Evolutionary conservation across 2,329 filamentous ascomycete species (phyloP).

Genomic region (Pezicula carpinea): DNA sequence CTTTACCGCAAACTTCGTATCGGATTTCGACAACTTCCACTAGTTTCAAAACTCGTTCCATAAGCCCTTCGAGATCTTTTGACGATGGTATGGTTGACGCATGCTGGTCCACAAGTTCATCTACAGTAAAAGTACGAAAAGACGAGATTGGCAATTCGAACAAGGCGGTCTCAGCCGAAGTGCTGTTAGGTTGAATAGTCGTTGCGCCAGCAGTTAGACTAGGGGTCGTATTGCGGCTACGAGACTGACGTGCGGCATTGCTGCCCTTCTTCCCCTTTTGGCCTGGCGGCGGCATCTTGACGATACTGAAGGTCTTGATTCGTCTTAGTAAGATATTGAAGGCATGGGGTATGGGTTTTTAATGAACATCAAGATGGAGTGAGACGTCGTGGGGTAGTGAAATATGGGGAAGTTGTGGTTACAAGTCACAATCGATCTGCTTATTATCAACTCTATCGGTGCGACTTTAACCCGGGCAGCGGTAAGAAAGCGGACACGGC

Average conservation of each 20-base stretch:
- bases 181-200: conserved; percentile 46
- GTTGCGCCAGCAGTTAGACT: conserved; percentile 33
- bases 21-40: conserved; percentile 64
- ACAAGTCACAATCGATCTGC: too few species aligned
- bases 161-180: conserved; percentile 53
- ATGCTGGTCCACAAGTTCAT: conserved; percentile 64
- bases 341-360: not conserved
- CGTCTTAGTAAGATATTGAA: not conserved
- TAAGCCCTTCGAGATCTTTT: conserved; percentile 58
- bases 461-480: too few species aligned
- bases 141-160: conserved; percentile 58
- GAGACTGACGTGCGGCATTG: conserved; percentile 53
- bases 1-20: conserved; percentile 63
- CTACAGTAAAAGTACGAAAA: conserved; percentile 54
- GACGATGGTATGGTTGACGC: conserved; percentile 57
- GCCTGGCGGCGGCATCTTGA: conserved; percentile 53
- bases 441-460: too few species aligned
- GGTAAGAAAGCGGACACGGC: too few species aligned
- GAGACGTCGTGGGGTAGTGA: too few species aligned
- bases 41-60: conserved; percentile 59
- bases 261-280: conserved; percentile 64
- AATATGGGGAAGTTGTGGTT: too few species aligned
- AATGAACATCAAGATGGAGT: too few species aligned
- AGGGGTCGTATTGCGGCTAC: conserved; percentile 76
- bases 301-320: not conserved